phyloP scores from a whole-genome alignment of 2,329 filamentous ascomycete genomes.

The Aspergillus viridinutans region DNA sequence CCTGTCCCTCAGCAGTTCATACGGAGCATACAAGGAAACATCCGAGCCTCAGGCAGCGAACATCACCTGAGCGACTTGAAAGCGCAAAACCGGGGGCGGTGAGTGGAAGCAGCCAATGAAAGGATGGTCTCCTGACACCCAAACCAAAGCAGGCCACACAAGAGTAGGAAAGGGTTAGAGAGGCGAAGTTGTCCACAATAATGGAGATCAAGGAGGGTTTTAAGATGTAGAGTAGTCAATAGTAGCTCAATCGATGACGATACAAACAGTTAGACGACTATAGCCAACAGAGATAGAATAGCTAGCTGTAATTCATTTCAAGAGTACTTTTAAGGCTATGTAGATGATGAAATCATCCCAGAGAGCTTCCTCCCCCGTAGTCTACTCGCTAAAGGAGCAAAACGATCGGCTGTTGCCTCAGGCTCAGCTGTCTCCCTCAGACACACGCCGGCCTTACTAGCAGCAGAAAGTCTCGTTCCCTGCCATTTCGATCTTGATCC shows the following conservation, averaged over 20 bases:
- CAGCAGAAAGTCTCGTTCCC: conserved; percentile 2
- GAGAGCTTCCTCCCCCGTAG: background rate
- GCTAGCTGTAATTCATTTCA: background rate
- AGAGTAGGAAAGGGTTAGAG: background rate
- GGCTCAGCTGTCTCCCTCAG: background rate
- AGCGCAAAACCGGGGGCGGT: background rate
- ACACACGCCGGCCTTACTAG: conserved; percentile 5
- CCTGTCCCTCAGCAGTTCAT: background rate
- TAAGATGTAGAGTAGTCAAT: background rate
- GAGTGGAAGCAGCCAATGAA: background rate
- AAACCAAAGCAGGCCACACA: background rate
- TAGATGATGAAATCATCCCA: background rate
- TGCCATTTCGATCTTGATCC: conserved; percentile 12
- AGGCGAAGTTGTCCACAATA: background rate
- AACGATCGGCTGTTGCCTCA: background rate
- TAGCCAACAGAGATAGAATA: background rate
- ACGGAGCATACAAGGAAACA: background rate
- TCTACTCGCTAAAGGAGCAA: background rate
- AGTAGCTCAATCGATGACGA: background rate
- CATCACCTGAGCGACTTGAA: background rate
- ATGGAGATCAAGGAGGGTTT: background rate
- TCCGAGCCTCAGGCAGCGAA: background rate
- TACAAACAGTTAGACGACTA: background rate
- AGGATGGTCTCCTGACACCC: background rate
- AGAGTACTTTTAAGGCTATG: background rate